These are phyloP conservation scores for Drosera capensis DNA, from an alignment of 148 eudicot genomes.

Conservation along the genomic window DNA sequence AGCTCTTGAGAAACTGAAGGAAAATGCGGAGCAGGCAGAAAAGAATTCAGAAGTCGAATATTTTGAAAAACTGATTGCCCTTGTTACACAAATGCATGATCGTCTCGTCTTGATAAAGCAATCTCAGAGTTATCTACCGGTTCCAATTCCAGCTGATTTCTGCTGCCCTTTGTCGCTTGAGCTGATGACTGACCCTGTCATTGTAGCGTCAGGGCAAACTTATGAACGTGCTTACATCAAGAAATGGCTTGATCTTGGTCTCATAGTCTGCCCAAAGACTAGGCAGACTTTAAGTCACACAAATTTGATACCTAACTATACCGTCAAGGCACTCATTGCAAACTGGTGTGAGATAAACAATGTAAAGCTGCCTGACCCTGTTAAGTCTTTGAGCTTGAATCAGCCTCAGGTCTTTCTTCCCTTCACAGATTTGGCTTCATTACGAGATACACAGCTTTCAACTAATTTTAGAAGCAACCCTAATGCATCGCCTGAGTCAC, in stretches of 20 bases:
- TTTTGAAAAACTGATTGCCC: conserved; percentile 58
- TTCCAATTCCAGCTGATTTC: conserved; percentile 76
- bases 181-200: conserved; percentile 95
- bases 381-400: conserved; percentile 34
- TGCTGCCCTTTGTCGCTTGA: conserved; percentile 94
- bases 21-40: conserved; percentile 86
- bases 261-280: conserved; percentile 91
- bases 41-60: conserved; percentile 63
- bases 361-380: conserved; percentile 76
- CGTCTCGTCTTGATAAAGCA: conserved; percentile 58
- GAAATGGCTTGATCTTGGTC: conserved; percentile 92
- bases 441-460: conserved; percentile 14
- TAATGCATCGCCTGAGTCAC: conserved; percentile 31
- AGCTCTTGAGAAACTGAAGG: conserved; percentile 89
- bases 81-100: conserved; percentile 73
- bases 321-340: conserved; percentile 89
- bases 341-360: conserved; percentile 85
- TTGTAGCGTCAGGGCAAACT: conserved; percentile 93
- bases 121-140: conserved; percentile 52
- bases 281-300: conserved; percentile 77
- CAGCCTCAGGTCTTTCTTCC: conserved; percentile 30
- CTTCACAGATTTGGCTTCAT: conserved; percentile 22
- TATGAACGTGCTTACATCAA: conserved; percentile 78
- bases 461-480: conserved; percentile 33
- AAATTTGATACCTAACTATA: conserved; percentile 83